These are phyloP conservation scores for Cryomyces antarcticus DNA, from an alignment of 495 filamentous ascomycete species.

Conservation along the genomic window DNA sequence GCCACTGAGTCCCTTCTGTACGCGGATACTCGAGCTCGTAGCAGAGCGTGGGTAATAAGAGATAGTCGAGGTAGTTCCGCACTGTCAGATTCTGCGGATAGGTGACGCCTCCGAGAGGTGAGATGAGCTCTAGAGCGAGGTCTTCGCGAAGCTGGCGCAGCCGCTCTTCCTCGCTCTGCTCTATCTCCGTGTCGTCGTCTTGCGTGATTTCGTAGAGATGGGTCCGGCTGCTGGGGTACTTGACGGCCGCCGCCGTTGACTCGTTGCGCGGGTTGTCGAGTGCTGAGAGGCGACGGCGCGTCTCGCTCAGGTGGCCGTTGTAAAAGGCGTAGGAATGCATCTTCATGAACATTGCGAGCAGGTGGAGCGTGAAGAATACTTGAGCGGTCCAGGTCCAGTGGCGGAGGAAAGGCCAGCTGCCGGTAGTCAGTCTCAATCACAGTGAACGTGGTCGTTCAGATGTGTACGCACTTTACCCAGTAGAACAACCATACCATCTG, in stretches of 20 bases:
- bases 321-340: conserved; percentile 98
- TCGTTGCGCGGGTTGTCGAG: conserved; percentile 61
- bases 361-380: conserved; percentile 83
- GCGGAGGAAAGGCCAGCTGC: conserved; percentile 63
- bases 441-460: neutral
- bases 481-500: conserved; percentile 60
- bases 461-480: conserved; percentile 49
- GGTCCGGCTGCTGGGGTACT: conserved; percentile 46
- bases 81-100: conserved; percentile 79
- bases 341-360: conserved; percentile 87
- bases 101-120: conserved; percentile 68
- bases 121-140: conserved; percentile 74
- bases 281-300: conserved; percentile 51
- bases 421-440: conserved; percentile 8
- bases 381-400: conserved; percentile 90
- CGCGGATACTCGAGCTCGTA: conserved; percentile 96
- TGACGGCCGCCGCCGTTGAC: conserved; percentile 46
- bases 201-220: conserved; percentile 16
- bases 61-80: conserved; percentile 65
- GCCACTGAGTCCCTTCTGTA: conserved; percentile 49
- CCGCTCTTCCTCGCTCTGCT: conserved; percentile 19
- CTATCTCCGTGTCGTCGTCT: conserved; percentile 17
- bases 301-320: conserved; percentile 84
- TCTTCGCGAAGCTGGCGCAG: conserved; percentile 51
- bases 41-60: conserved; percentile 87